Base-by-base conservation (phyloP, 495 filamentous ascomycete genomes). In the Penicillium crystallinum region DNA sequence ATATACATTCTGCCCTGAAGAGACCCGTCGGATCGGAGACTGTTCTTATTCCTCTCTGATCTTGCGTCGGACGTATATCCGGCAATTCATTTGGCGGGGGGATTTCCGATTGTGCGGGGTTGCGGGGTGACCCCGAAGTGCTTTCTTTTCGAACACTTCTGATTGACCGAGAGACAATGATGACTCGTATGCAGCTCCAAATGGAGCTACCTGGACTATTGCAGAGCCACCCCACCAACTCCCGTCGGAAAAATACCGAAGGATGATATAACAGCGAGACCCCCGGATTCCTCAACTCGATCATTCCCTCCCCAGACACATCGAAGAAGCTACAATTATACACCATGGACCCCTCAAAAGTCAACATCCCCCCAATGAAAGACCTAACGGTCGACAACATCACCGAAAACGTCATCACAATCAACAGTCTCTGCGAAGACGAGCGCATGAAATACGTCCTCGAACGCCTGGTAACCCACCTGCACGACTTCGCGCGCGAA, bases 401-500 rank as follows among this genome's bases (percentile, higher is more conserved):
- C 73, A 92, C 89, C 53, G 78, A 83, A 30, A 91, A 91, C 62
- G 82, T 83, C 19, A 77, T 83, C 60, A 75, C 74, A 18, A 87
- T 89, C 65, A 92, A 90, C 72, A 87, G 86, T 14, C 84, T 86
- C 61, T 78, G 80, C 57, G 52, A 70, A 46, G 76, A 91, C 62
- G 63, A 71, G 44, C 83, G 89, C 35, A 73, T 89, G 60, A 83
- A 80, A 53, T 91, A 89, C 58, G 58, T 92, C 40, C 85, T 93
- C 64, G 74, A 82, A 46, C 75, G 85, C 21, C 76, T 93, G 29
- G 85, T 91, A 45, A 82, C 80, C 1, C 89, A 93, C 72, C 73
- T 91, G 1, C 89, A 93, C 68, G 87, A 91, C 69, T 91, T 91
- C 57, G 85, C 87, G 30, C 79, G 89, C 53, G 89, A 91, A 63